Percentiles rank a stretch among this genome's conserved stretches.
These are phyloP conservation scores for Clathrospora elynae DNA, from an alignment of 2,329 filamentous ascomycete genomes.

Conservation along the genomic window DNA sequence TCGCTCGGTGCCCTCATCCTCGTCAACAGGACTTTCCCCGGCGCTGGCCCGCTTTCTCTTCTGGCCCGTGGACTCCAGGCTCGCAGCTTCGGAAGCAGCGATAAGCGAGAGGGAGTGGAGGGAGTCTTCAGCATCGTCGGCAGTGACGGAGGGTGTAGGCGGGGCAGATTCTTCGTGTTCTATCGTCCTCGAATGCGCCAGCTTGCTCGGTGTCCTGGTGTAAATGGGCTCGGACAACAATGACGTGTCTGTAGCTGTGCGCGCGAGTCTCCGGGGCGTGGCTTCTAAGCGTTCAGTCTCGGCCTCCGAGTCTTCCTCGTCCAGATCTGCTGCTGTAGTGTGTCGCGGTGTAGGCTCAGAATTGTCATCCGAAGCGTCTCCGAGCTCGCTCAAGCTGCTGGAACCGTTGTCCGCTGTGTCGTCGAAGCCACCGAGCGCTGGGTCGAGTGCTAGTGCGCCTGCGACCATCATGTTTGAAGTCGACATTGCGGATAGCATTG, in stretches of 20 bases:
- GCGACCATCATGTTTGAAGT: constrained; percentile 26
- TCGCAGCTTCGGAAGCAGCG: constrained; percentile 41
- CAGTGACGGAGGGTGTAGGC: constrained; percentile 31
- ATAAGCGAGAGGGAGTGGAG: constrained; percentile 41
- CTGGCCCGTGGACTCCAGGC: constrained; percentile 38
- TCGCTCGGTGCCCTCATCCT: constrained; percentile 42
- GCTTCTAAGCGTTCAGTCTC: constrained; percentile 92
- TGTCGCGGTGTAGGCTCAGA: constrained; percentile 43
- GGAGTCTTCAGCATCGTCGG: constrained; percentile 30
- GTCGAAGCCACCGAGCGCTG: constrained; percentile 28
- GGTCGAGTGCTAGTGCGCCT: constrained; percentile 19
- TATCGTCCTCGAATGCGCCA: constrained; percentile 41
- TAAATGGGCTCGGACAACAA: constrained; percentile 41
- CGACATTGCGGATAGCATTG: constrained; percentile 35
- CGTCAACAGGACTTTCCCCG: constrained; percentile 47
- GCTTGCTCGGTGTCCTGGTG: constrained; percentile 47
- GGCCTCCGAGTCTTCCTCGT: constrained; percentile 78
- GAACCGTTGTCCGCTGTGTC: constrained; percentile 68
- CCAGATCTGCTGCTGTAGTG: constrained; percentile 31
- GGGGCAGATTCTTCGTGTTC: constrained; percentile 40
- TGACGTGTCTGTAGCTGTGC: constrained; percentile 42
- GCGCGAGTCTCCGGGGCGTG: constrained; percentile 71
- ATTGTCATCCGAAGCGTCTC: constrained; percentile 71
- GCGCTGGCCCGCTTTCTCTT: constrained; percentile 55
- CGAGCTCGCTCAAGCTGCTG: constrained; percentile 91